Base-by-base conservation (phyloP, 176 grass and related monocot genomes). In the Guadua angustifolia region DNA sequence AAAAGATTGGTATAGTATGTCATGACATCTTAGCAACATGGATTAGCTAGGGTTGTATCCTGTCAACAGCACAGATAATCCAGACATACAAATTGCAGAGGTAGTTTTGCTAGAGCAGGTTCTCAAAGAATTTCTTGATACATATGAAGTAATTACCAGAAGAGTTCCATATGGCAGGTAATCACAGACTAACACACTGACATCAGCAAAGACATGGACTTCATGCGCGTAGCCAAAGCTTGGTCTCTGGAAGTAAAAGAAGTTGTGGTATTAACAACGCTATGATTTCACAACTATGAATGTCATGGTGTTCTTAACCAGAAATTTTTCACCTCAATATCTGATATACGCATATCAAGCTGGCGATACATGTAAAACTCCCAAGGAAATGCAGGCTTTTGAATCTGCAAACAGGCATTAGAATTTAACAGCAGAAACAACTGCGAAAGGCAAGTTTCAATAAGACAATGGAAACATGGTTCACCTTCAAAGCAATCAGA, bases 361-460 rank as follows among this genome's bases (percentile, higher is more conserved):
- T 92, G 93, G 38, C 93, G 91, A 88, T 99, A 95, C 74, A 99
- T 99, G 84, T 99, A 95, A 81, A 95, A 99, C 79, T 99, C 96
- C 93, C 91, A 99, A 32, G 91, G 78, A 77, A 85, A 99, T 57
- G 91, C 72, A 59, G 96, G 96, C 19, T 83, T 92, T 56, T 95
- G 91, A 88, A 99, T 88, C 91, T 99, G 89, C 82, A 88, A 71
- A 78, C 35, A 78, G 72, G 38, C 24, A 46, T 15, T 58, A 66
- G 16, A 10, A 22, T 62, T 82, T 74, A 83, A 74, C 25, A 87
- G 25, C 12, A 36, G 46, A 87, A 86, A 11, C 11, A 79, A 53
- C 6, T 51, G 17, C 19, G 49, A 79, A 78, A 61, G 17, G 5
- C 8, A 74, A 56, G 32, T 78, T 90, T 79, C 61, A 73, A 13